These are phyloP conservation scores for Puccinia novopanici DNA, from an alignment of 1,284 basidiomycete genomes.

Conservation along the genomic window DNA sequence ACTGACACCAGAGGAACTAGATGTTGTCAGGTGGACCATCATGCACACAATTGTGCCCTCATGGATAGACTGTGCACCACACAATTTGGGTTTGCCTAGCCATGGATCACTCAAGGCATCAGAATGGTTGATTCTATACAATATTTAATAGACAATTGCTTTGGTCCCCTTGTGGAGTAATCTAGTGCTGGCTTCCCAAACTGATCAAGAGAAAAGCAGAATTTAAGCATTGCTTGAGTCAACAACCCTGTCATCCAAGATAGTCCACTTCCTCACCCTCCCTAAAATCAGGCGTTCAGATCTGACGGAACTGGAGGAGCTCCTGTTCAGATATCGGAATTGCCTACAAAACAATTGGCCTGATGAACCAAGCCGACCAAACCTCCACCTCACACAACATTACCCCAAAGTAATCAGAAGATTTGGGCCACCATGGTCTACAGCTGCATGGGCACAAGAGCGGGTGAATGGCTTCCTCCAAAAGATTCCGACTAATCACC, in stretches of 20 bases:
- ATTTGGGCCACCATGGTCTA: too few relatives aligned
- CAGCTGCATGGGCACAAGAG: too few relatives aligned
- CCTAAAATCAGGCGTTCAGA: slow-evolving; percentile 26
- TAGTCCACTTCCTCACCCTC: neutral
- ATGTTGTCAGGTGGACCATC: neutral
- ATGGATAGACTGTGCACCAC: slow-evolving; percentile 5
- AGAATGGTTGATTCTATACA: slow-evolving; percentile 39
- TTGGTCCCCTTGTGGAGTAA: slow-evolving; percentile 3
- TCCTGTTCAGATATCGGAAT: too few relatives aligned
- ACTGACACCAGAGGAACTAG: neutral
- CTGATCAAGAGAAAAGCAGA: neutral
- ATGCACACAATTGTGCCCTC: slow-evolving; percentile 13
- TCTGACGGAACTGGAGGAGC: neutral
- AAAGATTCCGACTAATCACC: slow-evolving; percentile 10
- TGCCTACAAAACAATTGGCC: too few relatives aligned
- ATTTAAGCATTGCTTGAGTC: neutral
- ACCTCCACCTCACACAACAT: too few relatives aligned
- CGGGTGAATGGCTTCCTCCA: too few relatives aligned
- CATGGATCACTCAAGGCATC: slow-evolving; percentile 28
- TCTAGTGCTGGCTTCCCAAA: neutral
- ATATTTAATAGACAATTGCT: neutral
- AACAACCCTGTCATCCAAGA: neutral
- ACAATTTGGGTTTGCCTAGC: slow-evolving; percentile 20
- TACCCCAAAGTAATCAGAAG: too few relatives aligned
- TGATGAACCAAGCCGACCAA: too few relatives aligned